Percentiles rank a stretch among this genome's conserved stretches.
Evolutionary conservation across 169 alveolate genomes (phyloP).

Genomic region (Eimeria sp.): DNA sequence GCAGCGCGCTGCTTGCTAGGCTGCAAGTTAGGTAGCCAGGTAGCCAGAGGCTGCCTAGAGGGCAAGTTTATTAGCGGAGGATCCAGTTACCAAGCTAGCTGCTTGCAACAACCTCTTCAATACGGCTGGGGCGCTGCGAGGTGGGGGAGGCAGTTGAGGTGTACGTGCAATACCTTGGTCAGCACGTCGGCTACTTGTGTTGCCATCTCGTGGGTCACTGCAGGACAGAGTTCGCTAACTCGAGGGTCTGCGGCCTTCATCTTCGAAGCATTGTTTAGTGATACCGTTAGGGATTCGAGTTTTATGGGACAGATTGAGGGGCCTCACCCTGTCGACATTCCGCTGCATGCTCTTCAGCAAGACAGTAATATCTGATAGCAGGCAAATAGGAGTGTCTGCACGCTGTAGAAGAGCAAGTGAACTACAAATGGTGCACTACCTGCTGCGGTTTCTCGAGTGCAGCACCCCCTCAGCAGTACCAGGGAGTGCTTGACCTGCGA

Average conservation of each 20-base stretch:
- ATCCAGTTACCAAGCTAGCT: not conserved
- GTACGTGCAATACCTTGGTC: not conserved
- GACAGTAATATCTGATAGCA: conserved; percentile 23
- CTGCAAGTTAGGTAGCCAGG: not conserved
- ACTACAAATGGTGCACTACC: not conserved
- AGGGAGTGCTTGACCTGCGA: conserved; percentile 49
- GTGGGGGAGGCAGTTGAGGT: conserved; percentile 25
- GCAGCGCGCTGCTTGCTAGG: too few relatives aligned
- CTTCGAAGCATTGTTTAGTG: not conserved
- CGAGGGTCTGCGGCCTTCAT: not conserved
- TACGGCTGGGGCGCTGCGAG: not conserved
- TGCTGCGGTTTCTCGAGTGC: conserved; percentile 23
- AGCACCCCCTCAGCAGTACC: not conserved
- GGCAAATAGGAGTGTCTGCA: not conserved
- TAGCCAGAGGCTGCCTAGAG: not conserved
- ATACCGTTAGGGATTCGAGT: not conserved
- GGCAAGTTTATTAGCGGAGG: not conserved
- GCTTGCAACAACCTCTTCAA: not conserved
- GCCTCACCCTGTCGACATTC: conserved; percentile 24
- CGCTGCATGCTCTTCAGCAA: conserved; percentile 62
- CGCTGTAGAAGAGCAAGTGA: not conserved
- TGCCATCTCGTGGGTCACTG: not conserved
- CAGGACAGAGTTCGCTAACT: not conserved
- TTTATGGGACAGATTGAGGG: not conserved
- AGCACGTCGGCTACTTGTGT: not conserved